Base-by-base conservation (phyloP, 2,329 filamentous ascomycete genomes). In the Dactylellina parvicollis region DNA sequence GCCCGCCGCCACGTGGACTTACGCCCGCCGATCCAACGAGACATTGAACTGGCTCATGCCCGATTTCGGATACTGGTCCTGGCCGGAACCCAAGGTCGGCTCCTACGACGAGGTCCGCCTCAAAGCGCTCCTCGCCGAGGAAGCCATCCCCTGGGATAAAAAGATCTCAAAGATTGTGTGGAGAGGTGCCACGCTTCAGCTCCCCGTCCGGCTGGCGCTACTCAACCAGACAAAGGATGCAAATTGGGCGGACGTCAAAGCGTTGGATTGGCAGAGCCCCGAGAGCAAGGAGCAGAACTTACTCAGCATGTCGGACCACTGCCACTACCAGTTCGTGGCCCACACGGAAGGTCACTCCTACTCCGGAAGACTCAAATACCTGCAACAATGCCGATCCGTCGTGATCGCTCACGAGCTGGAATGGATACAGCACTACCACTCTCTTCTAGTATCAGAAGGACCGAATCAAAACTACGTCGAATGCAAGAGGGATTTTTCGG, bases 41-140 rank as follows among this genome's bases (percentile, higher is more conserved):
- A 73, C 65, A 9, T 82, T 82, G 34, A 80, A 80, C 67, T 86
- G 85, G 79, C 78, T 85, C 3, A 84, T 86, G 80, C 85, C 85
- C 65, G 86, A 85, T 80, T 88, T 85, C 81, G 82, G 81, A 77
- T 85, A 83, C 80, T 87, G 83, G 83, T 82, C 83, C 4, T 86
- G 85, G 85, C 80, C 83, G 20, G 80, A 85, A 47, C 83, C 82
- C 59, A 84, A 84, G 80, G 84, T 83, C 78, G 81, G 78, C 78
- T 82, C 71, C 74, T 80, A 75, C 49, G 42, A 64, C 7, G 76
- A 78, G 42, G 72, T 79, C 3, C 76, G 75, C 10, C 32, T 62
- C 28, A 75, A 78, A 30, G 74, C 76, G 10, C 44, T 62, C 8
- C 30, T 40, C 0, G 69, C 75, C 2, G 76, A 78, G n/a, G 24